A percentile compares a stretch with the other conserved stretches of the same genome.
Conservation (phyloP, 2,329 filamentous ascomycete species). For the Penicillium carneum region DNA sequence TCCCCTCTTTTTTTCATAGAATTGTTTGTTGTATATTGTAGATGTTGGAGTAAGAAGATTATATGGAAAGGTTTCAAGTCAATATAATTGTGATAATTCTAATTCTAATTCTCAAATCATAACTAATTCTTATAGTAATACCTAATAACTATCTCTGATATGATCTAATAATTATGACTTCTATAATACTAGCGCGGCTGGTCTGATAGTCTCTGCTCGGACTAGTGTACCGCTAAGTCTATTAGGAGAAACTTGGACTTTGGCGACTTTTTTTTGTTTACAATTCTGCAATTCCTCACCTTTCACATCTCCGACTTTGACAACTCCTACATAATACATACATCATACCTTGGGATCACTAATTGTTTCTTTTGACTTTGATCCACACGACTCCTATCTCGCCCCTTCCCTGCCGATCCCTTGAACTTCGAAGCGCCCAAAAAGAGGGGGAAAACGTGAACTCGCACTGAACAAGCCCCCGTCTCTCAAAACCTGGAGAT, state of each 20-base stretch:
- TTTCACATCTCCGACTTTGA: neutral
- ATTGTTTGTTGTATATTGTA: too few species aligned
- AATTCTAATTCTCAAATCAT: too few species aligned
- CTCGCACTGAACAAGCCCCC: conserved; percentile 16
- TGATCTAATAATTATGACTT: conserved; percentile 11
- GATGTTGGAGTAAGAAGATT: too few species aligned
- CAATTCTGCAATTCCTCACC: neutral
- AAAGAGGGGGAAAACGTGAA: conserved; percentile 28
- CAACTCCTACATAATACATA: neutral
- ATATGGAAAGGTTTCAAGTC: too few species aligned
- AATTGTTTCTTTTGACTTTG: conserved; percentile 17
- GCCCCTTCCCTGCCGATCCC: conserved; percentile 30
- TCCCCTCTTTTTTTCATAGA: neutral
- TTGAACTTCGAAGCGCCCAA: conserved; percentile 27
- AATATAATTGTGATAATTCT: too few species aligned
- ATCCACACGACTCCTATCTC: conserved; percentile 20
- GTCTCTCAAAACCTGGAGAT: conserved; percentile 11
- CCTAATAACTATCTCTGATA: neutral
- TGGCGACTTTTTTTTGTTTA: conserved; percentile 8
- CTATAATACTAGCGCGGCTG: conserved; percentile 15
- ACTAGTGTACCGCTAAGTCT: conserved; percentile 25
- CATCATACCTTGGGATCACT: neutral
- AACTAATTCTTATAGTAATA: too few species aligned
- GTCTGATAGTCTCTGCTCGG: conserved; percentile 15
- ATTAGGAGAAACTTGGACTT: conserved; percentile 13